A percentile compares a stretch with the other conserved stretches of the same genome.
Evolutionary conservation across 2,329 filamentous ascomycete genomes (phyloP).

Genomic region (Bipolaris zeicola): DNA sequence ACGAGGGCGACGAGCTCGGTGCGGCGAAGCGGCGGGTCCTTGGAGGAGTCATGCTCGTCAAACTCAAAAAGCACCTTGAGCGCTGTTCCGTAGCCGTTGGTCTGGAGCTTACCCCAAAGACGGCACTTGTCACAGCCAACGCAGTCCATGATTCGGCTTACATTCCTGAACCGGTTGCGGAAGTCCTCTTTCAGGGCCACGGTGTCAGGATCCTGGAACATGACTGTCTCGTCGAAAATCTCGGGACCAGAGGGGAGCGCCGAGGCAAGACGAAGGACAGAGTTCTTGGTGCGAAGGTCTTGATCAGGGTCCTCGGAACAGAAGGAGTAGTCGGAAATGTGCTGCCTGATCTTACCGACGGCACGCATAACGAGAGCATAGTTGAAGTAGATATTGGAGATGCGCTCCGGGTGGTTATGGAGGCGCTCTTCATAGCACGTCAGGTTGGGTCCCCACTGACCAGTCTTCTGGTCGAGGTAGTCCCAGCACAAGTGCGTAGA

Average conservation of each 20-base stretch:
- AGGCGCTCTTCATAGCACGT: constrained; percentile 88
- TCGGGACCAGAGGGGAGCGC: constrained; percentile 69
- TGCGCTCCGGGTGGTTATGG: constrained; percentile 82
- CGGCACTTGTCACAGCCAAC: constrained; percentile 98
- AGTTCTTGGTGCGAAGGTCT: constrained; percentile 78
- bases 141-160: constrained; percentile 96
- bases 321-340: constrained; percentile 84
- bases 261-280: constrained; percentile 77
- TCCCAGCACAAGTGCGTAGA: constrained; percentile 96
- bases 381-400: constrained; percentile 99
- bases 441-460: constrained; percentile 88
- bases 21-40: constrained; percentile 75
- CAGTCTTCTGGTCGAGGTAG: constrained; percentile 92
- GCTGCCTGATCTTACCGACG: constrained; percentile 84
- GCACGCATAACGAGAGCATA: constrained; percentile 94
- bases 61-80: constrained; percentile 96
- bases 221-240: constrained; percentile 92
- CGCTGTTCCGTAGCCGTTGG: constrained; percentile 90
- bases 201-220: constrained; percentile 78
- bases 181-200: constrained; percentile 95
- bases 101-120: constrained; percentile 97
- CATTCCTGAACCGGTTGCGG: constrained; percentile 94
- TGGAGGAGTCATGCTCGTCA: constrained; percentile 67
- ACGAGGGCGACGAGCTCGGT: constrained; percentile 94
- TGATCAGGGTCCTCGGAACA: constrained; percentile 84